Evolutionary conservation across 2,329 filamentous ascomycete species (phyloP).

Genomic region (Fusarium mundagurra): DNA sequence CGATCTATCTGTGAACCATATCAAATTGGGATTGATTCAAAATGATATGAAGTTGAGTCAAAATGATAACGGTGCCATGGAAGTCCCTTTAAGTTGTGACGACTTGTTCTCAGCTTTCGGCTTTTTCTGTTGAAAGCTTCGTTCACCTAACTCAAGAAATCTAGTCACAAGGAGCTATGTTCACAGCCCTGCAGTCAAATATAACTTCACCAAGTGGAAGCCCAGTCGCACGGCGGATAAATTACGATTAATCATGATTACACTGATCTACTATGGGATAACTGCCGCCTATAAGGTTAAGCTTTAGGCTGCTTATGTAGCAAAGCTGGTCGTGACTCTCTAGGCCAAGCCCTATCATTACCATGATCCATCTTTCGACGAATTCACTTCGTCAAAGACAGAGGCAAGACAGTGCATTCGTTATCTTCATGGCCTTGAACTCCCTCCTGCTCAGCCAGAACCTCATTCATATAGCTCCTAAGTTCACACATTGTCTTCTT

Average conservation of each 20-base stretch:
- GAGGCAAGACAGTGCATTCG: not conserved
- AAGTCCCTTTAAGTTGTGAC: not conserved
- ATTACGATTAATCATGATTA: not conserved
- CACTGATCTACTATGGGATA: not conserved
- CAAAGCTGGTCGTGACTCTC: not conserved
- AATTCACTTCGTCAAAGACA: not conserved
- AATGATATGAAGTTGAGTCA: not conserved
- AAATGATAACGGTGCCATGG: not conserved
- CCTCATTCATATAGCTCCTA: not conserved
- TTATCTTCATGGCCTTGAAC: not conserved
- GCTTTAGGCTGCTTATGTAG: no score
- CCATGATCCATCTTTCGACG: not conserved
- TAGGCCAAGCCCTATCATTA: not conserved
- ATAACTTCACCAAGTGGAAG: not conserved
- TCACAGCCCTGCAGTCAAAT: not conserved
- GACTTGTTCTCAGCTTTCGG: not conserved
- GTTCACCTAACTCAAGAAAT: not conserved
- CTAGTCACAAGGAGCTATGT: no score
- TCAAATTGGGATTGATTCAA: no score
- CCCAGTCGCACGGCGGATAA: no score
- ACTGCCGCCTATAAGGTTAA: no score
- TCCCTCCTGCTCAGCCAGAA: not conserved
- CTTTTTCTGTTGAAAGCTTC: not conserved
- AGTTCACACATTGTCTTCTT: not conserved
- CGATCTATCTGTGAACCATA: not conserved